Evolutionary conservation across 495 filamentous ascomycete species (phyloP).

Genomic region (Penicillium bovifimosum): DNA sequence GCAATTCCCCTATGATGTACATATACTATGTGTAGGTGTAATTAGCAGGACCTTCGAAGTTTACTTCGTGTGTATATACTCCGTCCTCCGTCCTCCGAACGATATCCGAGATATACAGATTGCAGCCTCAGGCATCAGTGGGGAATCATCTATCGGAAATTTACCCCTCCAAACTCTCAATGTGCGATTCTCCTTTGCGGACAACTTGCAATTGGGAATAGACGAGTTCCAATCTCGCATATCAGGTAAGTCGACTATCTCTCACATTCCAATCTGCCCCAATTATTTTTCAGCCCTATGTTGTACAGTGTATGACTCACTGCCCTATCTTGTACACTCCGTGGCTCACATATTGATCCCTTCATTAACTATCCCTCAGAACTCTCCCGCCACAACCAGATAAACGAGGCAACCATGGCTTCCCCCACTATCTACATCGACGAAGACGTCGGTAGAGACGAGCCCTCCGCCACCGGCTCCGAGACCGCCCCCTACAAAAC

Average conservation of each 20-base stretch:
- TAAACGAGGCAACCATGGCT: slow-evolving; percentile 26
- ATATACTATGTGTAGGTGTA: too few species aligned
- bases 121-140: slow-evolving; percentile 32
- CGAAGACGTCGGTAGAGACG: slow-evolving; percentile 70
- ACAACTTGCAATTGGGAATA: slow-evolving; percentile 13
- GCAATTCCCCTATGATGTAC: too few species aligned
- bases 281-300: background rate
- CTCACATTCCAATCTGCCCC: background rate
- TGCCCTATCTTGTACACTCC: background rate
- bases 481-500: slow-evolving; percentile 75
- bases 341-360: slow-evolving; percentile 10
- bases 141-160: slow-evolving; percentile 29
- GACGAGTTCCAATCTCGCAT: slow-evolving; percentile 5
- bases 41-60: too few species aligned
- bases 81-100: too few species aligned
- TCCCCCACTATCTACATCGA: slow-evolving; percentile 63
- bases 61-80: background rate
- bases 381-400: background rate
- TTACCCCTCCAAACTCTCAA: slow-evolving; percentile 36
- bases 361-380: slow-evolving; percentile 2
- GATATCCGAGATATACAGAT: background rate
- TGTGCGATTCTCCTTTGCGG: slow-evolving; percentile 23
- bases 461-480: slow-evolving; percentile 58
- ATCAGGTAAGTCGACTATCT: background rate
- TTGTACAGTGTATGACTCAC: slow-evolving; percentile 11